A percentile compares a stretch with the other conserved stretches of the same genome.
Conservation (phyloP, 2,329 filamentous ascomycete genomes). For the Xylaria sp. region DNA sequence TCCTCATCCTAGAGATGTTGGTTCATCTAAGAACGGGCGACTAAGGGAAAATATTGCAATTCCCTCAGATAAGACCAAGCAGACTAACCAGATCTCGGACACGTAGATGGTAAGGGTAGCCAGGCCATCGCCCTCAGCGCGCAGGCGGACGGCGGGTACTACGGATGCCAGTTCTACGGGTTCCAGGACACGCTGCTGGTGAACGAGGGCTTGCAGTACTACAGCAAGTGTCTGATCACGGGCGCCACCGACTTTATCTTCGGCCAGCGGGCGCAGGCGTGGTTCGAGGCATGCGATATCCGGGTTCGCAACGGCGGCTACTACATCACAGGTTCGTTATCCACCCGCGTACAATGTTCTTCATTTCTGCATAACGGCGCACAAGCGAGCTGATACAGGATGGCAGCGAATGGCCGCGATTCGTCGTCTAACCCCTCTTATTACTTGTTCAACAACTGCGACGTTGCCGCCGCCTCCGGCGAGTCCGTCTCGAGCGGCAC, state of each 20-base stretch:
- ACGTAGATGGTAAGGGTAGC: slow-evolving; percentile 54
- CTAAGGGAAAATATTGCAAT: background rate
- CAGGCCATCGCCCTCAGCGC: slow-evolving; percentile 60
- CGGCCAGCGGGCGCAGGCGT: slow-evolving; percentile 54
- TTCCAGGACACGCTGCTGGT: slow-evolving; percentile 63
- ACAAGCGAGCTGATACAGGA: slow-evolving; percentile 12
- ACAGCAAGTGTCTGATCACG: slow-evolving; percentile 55
- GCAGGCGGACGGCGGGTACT: slow-evolving; percentile 58
- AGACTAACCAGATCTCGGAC: slow-evolving; percentile 4
- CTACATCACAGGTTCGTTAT: slow-evolving; percentile 51
- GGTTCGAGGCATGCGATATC: slow-evolving; percentile 58
- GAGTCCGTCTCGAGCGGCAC: slow-evolving; percentile 52
- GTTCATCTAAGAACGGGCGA: background rate
- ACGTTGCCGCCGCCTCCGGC: slow-evolving; percentile 53
- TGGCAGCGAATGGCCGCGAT: slow-evolving; percentile 55
- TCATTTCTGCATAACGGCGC: background rate
- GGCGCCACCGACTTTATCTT: slow-evolving; percentile 64
- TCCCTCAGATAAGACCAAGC: background rate
- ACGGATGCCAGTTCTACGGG: slow-evolving; percentile 57
- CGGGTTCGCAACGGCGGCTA: slow-evolving; percentile 52
- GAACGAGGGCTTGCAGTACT: slow-evolving; percentile 59
- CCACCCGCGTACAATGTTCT: background rate
- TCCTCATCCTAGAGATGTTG: background rate
- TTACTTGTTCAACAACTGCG: slow-evolving; percentile 60
- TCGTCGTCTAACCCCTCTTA: slow-evolving; percentile 51